Evolutionary conservation across 768 basidiomycete species (phyloP).

Genomic region (Dentipellis sp.): DNA sequence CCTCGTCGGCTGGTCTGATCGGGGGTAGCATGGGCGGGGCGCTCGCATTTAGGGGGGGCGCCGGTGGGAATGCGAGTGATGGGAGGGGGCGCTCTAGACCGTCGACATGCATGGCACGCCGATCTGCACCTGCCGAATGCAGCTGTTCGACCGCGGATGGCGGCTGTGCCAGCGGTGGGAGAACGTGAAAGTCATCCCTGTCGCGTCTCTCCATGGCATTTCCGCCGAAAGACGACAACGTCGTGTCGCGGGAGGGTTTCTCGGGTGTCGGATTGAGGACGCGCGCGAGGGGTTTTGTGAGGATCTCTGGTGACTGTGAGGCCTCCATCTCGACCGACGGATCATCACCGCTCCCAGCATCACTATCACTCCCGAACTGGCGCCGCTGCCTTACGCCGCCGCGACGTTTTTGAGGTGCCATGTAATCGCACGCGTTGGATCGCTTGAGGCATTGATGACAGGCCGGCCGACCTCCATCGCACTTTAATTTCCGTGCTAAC

Average conservation of each 20-base stretch:
- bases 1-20: slow-evolving; percentile 13
- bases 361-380: slow-evolving; percentile 39
- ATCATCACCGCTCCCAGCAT: slow-evolving; percentile 43
- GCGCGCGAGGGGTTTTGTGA: slow-evolving; percentile 12
- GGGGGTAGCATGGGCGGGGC: slow-evolving; percentile 17
- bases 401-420: slow-evolving; percentile 66
- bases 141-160: slow-evolving; percentile 16
- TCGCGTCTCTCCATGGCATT: slow-evolving; percentile 1
- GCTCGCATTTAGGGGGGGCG: slow-evolving; percentile 6
- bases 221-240: slow-evolving; percentile 6
- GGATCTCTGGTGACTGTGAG: slow-evolving; percentile 47
- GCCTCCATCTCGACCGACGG: slow-evolving; percentile 35
- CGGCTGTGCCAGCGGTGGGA: slow-evolving; percentile 5
- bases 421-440: slow-evolving; percentile 71
- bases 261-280: neutral
- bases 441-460: slow-evolving; percentile 79
- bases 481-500: slow-evolving; percentile 79
- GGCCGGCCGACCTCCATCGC: slow-evolving; percentile 77
- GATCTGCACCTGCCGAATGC: slow-evolving; percentile 7
- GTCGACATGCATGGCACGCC: slow-evolving; percentile 9
- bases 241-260: slow-evolving; percentile 18
- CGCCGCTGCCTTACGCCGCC: slow-evolving; percentile 39
- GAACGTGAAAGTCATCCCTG: slow-evolving; percentile 3
- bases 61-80: slow-evolving; percentile 11
- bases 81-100: slow-evolving; percentile 10